Conservation (phyloP, 2,329 filamentous ascomycete genomes). For the Exophiala aquamarina region DNA sequence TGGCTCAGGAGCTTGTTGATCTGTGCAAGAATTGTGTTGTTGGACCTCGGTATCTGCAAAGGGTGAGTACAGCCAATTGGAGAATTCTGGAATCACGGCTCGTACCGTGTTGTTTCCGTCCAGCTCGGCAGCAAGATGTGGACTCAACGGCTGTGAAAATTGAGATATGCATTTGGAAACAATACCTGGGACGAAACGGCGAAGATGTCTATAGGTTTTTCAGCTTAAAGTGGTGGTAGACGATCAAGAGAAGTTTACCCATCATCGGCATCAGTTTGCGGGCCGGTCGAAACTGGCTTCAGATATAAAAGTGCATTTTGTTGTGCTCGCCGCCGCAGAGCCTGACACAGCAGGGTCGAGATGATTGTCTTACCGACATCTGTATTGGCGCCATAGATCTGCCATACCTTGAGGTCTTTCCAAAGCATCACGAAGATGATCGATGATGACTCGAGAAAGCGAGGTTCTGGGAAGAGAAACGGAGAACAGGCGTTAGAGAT, state of each 20-base stretch:
- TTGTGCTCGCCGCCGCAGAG: slow-evolving; percentile 51
- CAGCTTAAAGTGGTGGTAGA: slow-evolving; percentile 6
- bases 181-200: slow-evolving; percentile 56
- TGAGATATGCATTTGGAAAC: slow-evolving; percentile 66
- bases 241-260: slow-evolving; percentile 43
- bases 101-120: slow-evolving; percentile 21
- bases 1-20: slow-evolving; percentile 47
- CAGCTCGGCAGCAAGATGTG: slow-evolving; percentile 66
- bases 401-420: slow-evolving; percentile 67
- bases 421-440: slow-evolving; percentile 40
- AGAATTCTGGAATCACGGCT: not conserved
- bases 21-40: slow-evolving; percentile 51
- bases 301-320: slow-evolving; percentile 60
- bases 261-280: slow-evolving; percentile 68
- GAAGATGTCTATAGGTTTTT: slow-evolving; percentile 57
- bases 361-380: slow-evolving; percentile 83
- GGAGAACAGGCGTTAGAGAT: not conserved
- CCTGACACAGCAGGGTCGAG: slow-evolving; percentile 69
- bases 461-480: not conserved
- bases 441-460: not conserved
- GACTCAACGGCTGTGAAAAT: slow-evolving; percentile 73
- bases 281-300: slow-evolving; percentile 80
- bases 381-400: slow-evolving; percentile 82
- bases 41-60: slow-evolving; percentile 49
- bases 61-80: not conserved